Base-by-base conservation (phyloP, 768 basidiomycete genomes). In the Leccinum pellstonianum region DNA sequence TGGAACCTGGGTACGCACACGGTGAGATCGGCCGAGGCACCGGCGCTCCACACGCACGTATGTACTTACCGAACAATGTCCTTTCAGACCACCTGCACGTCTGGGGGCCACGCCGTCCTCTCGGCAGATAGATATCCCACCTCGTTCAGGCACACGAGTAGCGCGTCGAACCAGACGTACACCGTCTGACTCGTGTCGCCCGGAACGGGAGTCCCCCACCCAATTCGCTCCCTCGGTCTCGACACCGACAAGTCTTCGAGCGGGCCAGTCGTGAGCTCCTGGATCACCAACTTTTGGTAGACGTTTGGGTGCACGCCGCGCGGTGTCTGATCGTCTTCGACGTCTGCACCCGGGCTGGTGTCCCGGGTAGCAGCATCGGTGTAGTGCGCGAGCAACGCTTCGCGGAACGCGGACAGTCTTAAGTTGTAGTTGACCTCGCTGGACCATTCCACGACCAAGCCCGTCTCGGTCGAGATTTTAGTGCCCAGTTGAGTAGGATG, bases 151-250 rank as follows among this genome's bases (percentile, higher is more conserved):
- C 95, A 97, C 52, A 90, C 85, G 25, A 90, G 79, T 59, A 96
- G 76, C 3, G 94, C 95, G 68, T 96, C 95, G 61, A 96, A 88
- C 94, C 93, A 97, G 53, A 96, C 93, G 70, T 97, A 96, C 43
- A 97, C 86, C 0, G 92, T 94, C 63, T 96, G 93, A 3, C 80
- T 78, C 0, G 81, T 75, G 68, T 97, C 93, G 15, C 77, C 80
- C 0, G 95, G 94, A 0, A 96, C 95, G 0, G 83, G 84, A 0
- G 95, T 85, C 1, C 94, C 94, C 94, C 94, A 96, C 3, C 79
- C 72, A 5, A 95, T 79, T 23, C 94, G 80, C 14, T 86, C 82
- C 2, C 82, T 74, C 0, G 92, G 93, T 9, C 93, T 81, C 0
- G 93, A 95, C 55, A 96, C 81, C 12, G 93, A 94, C 27, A 97